phyloP scores from a whole-genome alignment of 1,139 yeast genomes.

The Candida pseudocylindracea region DNA sequence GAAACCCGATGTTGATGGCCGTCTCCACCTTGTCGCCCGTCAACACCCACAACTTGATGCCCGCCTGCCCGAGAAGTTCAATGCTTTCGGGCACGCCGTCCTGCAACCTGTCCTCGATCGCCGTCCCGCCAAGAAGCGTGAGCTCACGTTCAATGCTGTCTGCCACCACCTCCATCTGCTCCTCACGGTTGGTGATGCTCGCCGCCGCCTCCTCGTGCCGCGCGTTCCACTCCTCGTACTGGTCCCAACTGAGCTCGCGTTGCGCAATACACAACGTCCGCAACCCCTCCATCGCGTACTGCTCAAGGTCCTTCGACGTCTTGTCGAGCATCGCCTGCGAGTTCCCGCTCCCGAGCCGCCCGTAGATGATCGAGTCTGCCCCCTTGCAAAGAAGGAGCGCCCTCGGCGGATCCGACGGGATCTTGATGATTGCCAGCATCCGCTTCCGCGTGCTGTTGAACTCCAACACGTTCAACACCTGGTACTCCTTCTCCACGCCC shows the following conservation, averaged over 20 bases:
- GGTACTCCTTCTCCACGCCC: conserved; percentile 21
- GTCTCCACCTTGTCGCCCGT: conserved; percentile 30
- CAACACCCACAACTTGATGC: conserved; percentile 26
- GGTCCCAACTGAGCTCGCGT: conserved; percentile 18
- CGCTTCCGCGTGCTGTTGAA: conserved; percentile 23
- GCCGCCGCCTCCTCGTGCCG: conserved; percentile 20
- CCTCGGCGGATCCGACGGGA: conserved; percentile 20
- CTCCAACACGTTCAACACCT: conserved; percentile 26
- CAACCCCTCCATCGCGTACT: conserved; percentile 23
- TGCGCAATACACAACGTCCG: conserved; percentile 25
- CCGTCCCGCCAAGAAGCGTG: conserved; percentile 24
- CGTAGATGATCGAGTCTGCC: conserved; percentile 23
- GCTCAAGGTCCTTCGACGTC: conserved; percentile 19
- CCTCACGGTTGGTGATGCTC: conserved; percentile 19
- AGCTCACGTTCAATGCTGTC: conserved; percentile 23
- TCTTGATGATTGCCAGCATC: conserved; percentile 1
- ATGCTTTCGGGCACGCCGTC: conserved; percentile 30
- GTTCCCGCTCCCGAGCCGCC: conserved; percentile 15
- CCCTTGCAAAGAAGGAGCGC: conserved; percentile 24
- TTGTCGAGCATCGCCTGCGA: conserved; percentile 10
- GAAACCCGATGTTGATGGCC: conserved; percentile 27
- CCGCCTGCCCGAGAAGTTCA: conserved; percentile 20
- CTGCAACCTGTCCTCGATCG: conserved; percentile 26
- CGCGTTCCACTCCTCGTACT: conserved; percentile 19
- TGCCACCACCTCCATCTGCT: conserved; percentile 21